Evolutionary conservation across 129 eudicot genomes (phyloP), one percentile per base, ranked within the genome.

Genomic region (Flaveria brownii): DNA sequence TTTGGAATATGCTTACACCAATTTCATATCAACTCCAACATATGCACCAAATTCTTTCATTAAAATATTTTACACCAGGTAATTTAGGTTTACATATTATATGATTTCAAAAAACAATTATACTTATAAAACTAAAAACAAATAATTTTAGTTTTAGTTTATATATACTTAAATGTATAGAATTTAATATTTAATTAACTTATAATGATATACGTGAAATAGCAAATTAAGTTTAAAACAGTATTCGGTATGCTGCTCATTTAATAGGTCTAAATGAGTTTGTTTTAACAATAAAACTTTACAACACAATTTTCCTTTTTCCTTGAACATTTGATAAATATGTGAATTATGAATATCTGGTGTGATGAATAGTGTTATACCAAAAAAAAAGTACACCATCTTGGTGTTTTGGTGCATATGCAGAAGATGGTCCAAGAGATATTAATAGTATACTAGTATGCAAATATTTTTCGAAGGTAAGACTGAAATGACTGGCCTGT

Each of bases 401-500:
- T 62, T 26, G 67, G 67, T 26, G 36, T 25, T 23, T 63, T 63
- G 69, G 69, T 30, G 69, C 23, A 63, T 2, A 14, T 11, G 5
- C 33, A 15, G 69, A 46, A 30, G 69, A 63, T 5, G 46, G 22
- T 63, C 45, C 30, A 63, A 30, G 57, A 20, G 45, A 79, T 72
- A 11, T 23, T 15, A 36, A 72, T 33, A 63, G 14, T 14, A 8
- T 0, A 45, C 9, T 45, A 45, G 30, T 16, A 49, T 42, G 68
- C 22, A 72, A 51, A 6, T 43, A 79, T 39, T 52, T 78, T 15
- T 20, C 20, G 49, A 18, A 61, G 43, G 13, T 68, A 17, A 28
- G 70, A 60, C 52, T 20, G 33, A 23, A 68, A 71, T 20, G 73
- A 7, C 68, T 15, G 54, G 89, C 99, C 99, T 81, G 92, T 26